Evolutionary conservation across 2,329 filamentous ascomycete genomes (phyloP).

Genomic region (Dactylellina parvicollis): DNA sequence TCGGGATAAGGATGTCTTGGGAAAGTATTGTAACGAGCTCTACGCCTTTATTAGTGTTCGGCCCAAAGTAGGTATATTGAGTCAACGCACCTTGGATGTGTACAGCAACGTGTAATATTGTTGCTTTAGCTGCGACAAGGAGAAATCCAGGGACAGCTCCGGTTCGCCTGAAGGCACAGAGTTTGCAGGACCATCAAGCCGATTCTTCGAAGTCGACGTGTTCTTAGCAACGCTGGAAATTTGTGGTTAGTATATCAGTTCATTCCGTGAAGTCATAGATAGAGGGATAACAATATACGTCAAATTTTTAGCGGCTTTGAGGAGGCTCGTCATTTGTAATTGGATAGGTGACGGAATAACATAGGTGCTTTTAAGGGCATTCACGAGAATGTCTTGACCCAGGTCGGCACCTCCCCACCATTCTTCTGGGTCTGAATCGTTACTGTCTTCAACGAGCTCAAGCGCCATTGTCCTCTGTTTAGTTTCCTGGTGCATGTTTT

Average conservation of each 20-base stretch:
- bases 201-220: slow-evolving; percentile 6
- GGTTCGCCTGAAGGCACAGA: not conserved
- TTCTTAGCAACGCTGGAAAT: slow-evolving; percentile 21
- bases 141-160: slow-evolving; percentile 18
- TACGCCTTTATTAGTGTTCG: slow-evolving; percentile 10
- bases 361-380: slow-evolving; percentile 15
- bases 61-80: not conserved
- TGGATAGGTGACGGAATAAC: slow-evolving; percentile 15
- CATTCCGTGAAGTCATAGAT: no score
- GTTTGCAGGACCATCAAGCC: not conserved
- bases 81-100: slow-evolving; percentile 28
- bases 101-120: slow-evolving; percentile 50
- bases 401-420: slow-evolving; percentile 26
- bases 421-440: slow-evolving; percentile 20
- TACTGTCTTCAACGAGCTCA: not conserved
- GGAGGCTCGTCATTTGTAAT: slow-evolving; percentile 17
- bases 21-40: slow-evolving; percentile 46
- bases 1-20: slow-evolving; percentile 37
- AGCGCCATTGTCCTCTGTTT: not conserved
- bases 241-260: not conserved
- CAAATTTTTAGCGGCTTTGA: slow-evolving; percentile 24
- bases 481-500: not conserved
- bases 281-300: slow-evolving; percentile 17
- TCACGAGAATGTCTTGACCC: slow-evolving; percentile 17
- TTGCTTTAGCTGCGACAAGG: slow-evolving; percentile 35